phyloP scores from a whole-genome alignment of 345 rosid species.

The Psidium guajava region DNA sequence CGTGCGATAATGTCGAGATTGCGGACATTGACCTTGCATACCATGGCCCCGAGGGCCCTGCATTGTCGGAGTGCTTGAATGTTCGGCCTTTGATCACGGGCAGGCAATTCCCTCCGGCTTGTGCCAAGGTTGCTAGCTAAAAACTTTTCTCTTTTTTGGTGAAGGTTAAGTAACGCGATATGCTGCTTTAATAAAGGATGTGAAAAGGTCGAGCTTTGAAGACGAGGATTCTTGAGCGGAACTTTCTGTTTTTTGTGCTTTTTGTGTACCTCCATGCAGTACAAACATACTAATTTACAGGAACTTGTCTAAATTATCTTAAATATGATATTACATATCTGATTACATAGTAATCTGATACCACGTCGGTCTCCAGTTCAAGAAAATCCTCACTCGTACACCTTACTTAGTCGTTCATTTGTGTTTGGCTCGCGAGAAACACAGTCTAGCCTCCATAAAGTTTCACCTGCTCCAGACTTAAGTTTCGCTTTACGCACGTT shows the following conservation, averaged over 20 bases:
- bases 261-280: background rate
- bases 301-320: background rate
- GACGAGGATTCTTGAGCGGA: background rate
- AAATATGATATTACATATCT: background rate
- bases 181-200: background rate
- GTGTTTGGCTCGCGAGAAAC: background rate
- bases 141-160: background rate
- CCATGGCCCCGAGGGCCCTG: background rate
- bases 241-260: background rate
- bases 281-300: background rate
- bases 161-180: background rate
- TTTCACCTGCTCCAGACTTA: background rate
- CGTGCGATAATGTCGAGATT: constrained; percentile 8
- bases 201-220: background rate
- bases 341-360: background rate
- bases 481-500: background rate
- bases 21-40: constrained; percentile 4
- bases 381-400: background rate
- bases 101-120: background rate
- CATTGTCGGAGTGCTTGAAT: constrained; percentile 1
- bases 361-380: background rate
- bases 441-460: background rate
- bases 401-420: background rate
- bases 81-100: constrained; percentile 4
- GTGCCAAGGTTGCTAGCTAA: background rate